phyloP scores from a whole-genome alignment of 2,329 filamentous ascomycete species.

The Leptodontidium sp. region DNA sequence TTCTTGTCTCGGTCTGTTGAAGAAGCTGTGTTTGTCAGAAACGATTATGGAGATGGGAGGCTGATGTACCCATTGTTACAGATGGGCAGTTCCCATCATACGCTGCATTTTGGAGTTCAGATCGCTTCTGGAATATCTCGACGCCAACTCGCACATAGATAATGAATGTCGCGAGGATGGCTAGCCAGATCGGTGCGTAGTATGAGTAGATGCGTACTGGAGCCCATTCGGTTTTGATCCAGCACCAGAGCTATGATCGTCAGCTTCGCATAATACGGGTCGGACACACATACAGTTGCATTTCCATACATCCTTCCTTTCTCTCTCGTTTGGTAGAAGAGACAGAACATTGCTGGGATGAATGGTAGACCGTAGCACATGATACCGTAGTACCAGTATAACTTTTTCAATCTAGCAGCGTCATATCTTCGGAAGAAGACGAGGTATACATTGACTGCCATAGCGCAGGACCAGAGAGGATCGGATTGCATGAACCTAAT shows the following conservation, averaged over 20 bases:
- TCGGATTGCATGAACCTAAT: slow-evolving; percentile 58
- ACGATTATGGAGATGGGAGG: background rate
- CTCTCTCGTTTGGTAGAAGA: slow-evolving; percentile 55
- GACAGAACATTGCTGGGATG: slow-evolving; percentile 60
- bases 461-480: slow-evolving; percentile 63
- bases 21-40: background rate
- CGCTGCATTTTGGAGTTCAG: slow-evolving; percentile 59
- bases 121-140: slow-evolving; percentile 72
- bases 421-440: slow-evolving; percentile 65
- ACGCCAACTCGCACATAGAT: slow-evolving; percentile 72
- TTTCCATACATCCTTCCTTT: slow-evolving; percentile 50
- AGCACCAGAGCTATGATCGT: slow-evolving; percentile 75
- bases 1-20: slow-evolving; percentile 1
- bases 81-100: slow-evolving; percentile 10
- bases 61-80: slow-evolving; percentile 10
- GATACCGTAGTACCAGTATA: slow-evolving; percentile 63
- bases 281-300: slow-evolving; percentile 39
- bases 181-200: slow-evolving; percentile 75
- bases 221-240: slow-evolving; percentile 73
- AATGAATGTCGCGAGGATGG: slow-evolving; percentile 66
- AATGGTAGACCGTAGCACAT: slow-evolving; percentile 65
- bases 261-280: background rate
- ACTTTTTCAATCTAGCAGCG: slow-evolving; percentile 55
- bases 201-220: slow-evolving; percentile 77
- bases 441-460: slow-evolving; percentile 69